phyloP scores from a whole-genome alignment of 176 grass and related monocot genomes.

The Zizania latifolia region DNA sequence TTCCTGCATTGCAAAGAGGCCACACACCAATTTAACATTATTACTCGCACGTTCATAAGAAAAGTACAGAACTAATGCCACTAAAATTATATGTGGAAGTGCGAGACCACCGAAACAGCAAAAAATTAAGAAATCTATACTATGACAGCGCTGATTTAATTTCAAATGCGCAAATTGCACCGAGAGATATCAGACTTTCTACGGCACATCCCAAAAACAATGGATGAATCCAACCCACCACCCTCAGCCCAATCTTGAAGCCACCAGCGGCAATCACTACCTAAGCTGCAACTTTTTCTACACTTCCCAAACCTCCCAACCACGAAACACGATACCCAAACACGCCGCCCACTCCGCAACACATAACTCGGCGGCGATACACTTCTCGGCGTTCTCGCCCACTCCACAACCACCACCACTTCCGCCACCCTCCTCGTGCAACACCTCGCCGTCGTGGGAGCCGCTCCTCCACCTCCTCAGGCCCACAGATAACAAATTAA shows the following conservation, averaged over 20 bases:
- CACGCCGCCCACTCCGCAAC: too few relatives aligned
- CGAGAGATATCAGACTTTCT: neutral
- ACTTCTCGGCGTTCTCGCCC: too few relatives aligned
- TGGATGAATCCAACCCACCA: constrained; percentile 13
- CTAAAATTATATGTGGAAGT: neutral
- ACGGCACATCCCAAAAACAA: neutral
- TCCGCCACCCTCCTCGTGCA: too few relatives aligned
- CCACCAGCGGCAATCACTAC: constrained; percentile 20
- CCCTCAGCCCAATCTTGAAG: neutral
- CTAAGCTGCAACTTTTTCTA: constrained; percentile 12
- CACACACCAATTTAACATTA: neutral
- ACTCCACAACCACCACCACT: too few relatives aligned
- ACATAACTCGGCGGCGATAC: too few relatives aligned
- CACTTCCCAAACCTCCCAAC: neutral
- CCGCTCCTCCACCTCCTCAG: too few relatives aligned
- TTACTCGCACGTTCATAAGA: neutral
- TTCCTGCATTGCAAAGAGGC: neutral
- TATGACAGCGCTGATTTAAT: neutral
- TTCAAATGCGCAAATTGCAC: neutral
- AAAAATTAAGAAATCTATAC: neutral
- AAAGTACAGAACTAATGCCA: neutral
- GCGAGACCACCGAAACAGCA: neutral
- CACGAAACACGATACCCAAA: neutral
- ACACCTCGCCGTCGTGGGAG: too few relatives aligned
- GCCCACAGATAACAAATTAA: too few relatives aligned